These are phyloP conservation scores for Plasmodium yoelii DNA, from an alignment of 169 alveolate species.

Conservation along the genomic window DNA sequence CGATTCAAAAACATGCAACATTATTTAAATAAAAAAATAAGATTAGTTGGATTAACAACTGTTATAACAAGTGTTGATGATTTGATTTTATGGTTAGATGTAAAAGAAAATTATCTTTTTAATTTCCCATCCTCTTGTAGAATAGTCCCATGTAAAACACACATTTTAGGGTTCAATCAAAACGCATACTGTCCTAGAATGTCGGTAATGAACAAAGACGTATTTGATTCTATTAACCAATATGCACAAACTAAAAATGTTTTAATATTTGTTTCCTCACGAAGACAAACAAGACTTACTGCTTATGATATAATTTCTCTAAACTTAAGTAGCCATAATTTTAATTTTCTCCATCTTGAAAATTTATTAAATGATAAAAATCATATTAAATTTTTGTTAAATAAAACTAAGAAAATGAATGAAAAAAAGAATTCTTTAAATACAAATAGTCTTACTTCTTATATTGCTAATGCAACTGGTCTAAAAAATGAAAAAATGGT, in stretches of 20 bases:
- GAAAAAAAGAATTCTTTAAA: neutral
- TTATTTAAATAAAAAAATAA: constrained; percentile 88
- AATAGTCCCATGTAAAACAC: constrained; percentile 98
- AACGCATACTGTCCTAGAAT: constrained; percentile 86
- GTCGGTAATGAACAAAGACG: constrained; percentile 82
- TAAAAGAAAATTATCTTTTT: constrained; percentile 94
- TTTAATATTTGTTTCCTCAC: constrained; percentile 97
- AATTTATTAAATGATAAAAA: constrained; percentile 69
- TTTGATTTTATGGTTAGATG: constrained; percentile 98
- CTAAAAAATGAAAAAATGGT: neutral
- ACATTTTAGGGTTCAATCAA: constrained; percentile 93
- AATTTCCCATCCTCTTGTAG: constrained; percentile 98
- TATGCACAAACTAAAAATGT: constrained; percentile 92
- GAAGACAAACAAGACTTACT: constrained; percentile 98
- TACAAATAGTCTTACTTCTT: neutral
- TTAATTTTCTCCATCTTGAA: constrained; percentile 47
- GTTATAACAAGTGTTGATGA: constrained; percentile 99
- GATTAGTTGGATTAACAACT: constrained; percentile 97
- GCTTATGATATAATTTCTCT: constrained; percentile 90
- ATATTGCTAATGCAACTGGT: neutral
- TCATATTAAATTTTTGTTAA: constrained; percentile 69
- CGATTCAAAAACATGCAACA: constrained; percentile 96
- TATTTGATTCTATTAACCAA: constrained; percentile 80
- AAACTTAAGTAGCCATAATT: constrained; percentile 41
- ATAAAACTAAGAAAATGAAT: constrained; percentile 1